Conservation (phyloP, 2,329 filamentous ascomycete genomes). For the Trichoderma sp. region DNA sequence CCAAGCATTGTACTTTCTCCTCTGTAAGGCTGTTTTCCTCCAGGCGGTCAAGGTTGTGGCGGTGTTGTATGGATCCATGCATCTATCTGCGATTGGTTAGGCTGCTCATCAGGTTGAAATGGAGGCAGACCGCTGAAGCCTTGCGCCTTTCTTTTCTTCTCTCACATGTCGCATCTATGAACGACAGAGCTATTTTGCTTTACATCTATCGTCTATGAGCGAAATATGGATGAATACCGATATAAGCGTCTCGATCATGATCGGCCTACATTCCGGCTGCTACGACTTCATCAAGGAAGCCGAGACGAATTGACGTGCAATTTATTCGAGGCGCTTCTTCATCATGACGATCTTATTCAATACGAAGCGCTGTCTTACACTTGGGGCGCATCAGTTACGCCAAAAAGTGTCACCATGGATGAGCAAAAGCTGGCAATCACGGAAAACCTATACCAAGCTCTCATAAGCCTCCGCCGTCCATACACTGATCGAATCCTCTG, state of each 20-base stretch:
- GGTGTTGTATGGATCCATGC: no score
- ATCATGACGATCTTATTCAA: not conserved
- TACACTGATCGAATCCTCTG: not conserved
- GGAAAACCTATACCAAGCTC: not conserved
- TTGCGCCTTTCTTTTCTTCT: no score
- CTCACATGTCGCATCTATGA: no score
- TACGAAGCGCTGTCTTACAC: not conserved
- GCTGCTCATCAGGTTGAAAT: no score
- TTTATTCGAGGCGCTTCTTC: not conserved
- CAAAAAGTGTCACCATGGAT: not conserved
- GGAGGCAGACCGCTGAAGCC: no score
- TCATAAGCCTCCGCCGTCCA: not conserved
- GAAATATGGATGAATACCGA: no score
- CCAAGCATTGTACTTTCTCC: no score
- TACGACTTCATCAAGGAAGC: not conserved
- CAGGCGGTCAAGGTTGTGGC: no score
- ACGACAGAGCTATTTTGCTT: no score
- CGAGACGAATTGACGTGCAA: not conserved
- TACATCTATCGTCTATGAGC: no score
- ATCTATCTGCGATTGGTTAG: no score
- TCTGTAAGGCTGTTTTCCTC: no score
- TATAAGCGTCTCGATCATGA: not conserved
- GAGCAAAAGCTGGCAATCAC: not conserved
- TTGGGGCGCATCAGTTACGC: not conserved
- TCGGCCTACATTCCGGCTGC: not conserved